A percentile compares a stretch with the other conserved stretches of the same genome.
Evolutionary conservation across 2,329 filamentous ascomycete genomes (phyloP).

Genomic region (Bipolaris sorokiniana): DNA sequence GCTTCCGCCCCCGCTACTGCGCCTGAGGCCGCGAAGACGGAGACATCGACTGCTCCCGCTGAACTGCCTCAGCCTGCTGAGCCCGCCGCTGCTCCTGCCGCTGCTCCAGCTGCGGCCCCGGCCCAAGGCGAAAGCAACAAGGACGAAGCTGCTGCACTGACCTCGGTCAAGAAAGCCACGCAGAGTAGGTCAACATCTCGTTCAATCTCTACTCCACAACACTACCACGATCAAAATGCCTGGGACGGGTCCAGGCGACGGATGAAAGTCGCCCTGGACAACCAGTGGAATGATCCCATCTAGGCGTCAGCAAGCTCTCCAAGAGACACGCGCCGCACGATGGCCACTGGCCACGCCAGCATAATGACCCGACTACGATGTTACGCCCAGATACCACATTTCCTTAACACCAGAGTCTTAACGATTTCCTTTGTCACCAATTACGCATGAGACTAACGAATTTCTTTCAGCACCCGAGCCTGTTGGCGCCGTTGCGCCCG

Average conservation of each 20-base stretch:
- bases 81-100: constrained; percentile 18
- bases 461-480: constrained; percentile 41
- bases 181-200: constrained; percentile 40
- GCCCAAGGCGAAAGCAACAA: constrained; percentile 31
- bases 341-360: neutral
- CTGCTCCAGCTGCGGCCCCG: constrained; percentile 27
- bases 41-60: constrained; percentile 13
- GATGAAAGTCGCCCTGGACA: constrained; percentile 23
- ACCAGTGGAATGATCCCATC: constrained; percentile 16
- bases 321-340: neutral
- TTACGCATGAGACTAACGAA: constrained; percentile 34
- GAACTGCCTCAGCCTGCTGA: constrained; percentile 21
- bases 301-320: constrained; percentile 3
- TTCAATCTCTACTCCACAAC: constrained; percentile 11
- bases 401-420: neutral
- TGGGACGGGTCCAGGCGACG: constrained; percentile 33
- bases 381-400: constrained; percentile 6
- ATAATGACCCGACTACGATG: neutral
- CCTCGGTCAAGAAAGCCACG: constrained; percentile 45
- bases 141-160: constrained; percentile 36
- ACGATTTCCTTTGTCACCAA: constrained; percentile 12
- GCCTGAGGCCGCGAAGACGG: constrained; percentile 21
- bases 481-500: constrained; percentile 38
- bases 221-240: constrained; percentile 16
- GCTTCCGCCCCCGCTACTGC: constrained; percentile 38